Evolutionary conservation across 2,329 filamentous ascomycete species (phyloP).

Genomic region (Cladophialophora exuberans): DNA sequence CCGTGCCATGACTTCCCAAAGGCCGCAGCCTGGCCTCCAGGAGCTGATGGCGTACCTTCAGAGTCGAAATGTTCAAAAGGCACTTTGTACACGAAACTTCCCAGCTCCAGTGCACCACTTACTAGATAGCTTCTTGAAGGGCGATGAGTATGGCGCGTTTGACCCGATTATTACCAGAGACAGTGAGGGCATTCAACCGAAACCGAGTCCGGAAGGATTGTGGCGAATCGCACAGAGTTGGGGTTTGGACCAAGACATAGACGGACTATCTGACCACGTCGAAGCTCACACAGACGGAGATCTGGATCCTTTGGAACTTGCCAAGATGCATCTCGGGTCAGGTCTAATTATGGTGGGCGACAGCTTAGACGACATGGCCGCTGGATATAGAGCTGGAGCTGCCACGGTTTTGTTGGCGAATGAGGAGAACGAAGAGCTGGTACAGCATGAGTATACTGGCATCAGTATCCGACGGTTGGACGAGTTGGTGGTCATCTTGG

Average conservation of each 20-base stretch:
- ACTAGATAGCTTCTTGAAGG: constrained; percentile 29
- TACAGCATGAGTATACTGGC: constrained; percentile 75
- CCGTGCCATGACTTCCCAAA: constrained; percentile 75
- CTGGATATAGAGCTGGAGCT: constrained; percentile 79
- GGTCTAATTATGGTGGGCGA: constrained; percentile 59
- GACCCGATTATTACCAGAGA: constrained; percentile 33
- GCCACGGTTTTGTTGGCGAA: constrained; percentile 88
- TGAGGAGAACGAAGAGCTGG: constrained; percentile 73
- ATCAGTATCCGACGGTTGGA: constrained; percentile 72
- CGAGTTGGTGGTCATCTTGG: constrained; percentile 74
- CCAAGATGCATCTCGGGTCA: constrained; percentile 43
- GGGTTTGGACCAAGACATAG: constrained; percentile 19
- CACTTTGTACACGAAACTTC: constrained; percentile 93
- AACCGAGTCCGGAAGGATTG: constrained; percentile 33
- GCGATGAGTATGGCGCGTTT: constrained; percentile 20
- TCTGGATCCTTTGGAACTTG: constrained; percentile 46
- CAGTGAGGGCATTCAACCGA: constrained; percentile 29
- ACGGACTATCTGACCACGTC: background rate
- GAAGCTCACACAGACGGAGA: background rate
- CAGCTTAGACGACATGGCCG: constrained; percentile 90
- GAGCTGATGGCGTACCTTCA: constrained; percentile 84
- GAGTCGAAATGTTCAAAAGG: constrained; percentile 64
- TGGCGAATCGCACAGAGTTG: constrained; percentile 32
- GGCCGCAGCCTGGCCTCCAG: constrained; percentile 78
- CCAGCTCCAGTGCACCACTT: constrained; percentile 58